These are phyloP conservation scores for Fusarium heterosporum DNA, from an alignment of 2,329 filamentous ascomycete species.

Conservation along the genomic window DNA sequence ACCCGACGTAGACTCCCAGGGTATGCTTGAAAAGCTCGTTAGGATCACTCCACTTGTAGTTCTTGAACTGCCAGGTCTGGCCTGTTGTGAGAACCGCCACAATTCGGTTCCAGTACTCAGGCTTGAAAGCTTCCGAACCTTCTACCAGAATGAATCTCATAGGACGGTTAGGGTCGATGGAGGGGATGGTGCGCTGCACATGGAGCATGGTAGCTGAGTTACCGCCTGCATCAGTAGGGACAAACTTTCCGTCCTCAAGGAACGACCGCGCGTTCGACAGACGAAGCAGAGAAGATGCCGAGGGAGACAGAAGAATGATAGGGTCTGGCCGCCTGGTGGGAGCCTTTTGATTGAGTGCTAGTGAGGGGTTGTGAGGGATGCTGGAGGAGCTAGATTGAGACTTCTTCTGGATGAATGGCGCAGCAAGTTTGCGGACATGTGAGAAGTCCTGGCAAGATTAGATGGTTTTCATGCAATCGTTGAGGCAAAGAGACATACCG, in stretches of 20 bases:
- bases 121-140: constrained; percentile 92
- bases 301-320: constrained; percentile 96
- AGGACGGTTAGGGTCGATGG: constrained; percentile 75
- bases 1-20: constrained; percentile 89
- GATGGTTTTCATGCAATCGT: background rate
- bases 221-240: constrained; percentile 77
- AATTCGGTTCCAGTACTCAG: constrained; percentile 95
- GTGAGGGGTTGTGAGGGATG: constrained; percentile 57
- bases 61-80: constrained; percentile 98
- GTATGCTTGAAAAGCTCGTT: constrained; percentile 91
- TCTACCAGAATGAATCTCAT: constrained; percentile 97
- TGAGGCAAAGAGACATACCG: constrained; percentile 65
- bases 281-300: constrained; percentile 91
- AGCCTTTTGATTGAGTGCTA: constrained; percentile 66
- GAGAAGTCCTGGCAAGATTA: constrained; percentile 81
- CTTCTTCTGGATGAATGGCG: constrained; percentile 77
- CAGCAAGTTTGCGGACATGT: constrained; percentile 87
- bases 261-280: constrained; percentile 97
- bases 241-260: constrained; percentile 85
- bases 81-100: constrained; percentile 98
- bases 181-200: constrained; percentile 80
- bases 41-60: constrained; percentile 94
- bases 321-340: constrained; percentile 73
- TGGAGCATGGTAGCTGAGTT: constrained; percentile 84
- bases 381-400: constrained; percentile 55